These are phyloP conservation scores for Lithocarpus polystachyus DNA, from an alignment of 306 rosid species.

Conservation along the genomic window DNA sequence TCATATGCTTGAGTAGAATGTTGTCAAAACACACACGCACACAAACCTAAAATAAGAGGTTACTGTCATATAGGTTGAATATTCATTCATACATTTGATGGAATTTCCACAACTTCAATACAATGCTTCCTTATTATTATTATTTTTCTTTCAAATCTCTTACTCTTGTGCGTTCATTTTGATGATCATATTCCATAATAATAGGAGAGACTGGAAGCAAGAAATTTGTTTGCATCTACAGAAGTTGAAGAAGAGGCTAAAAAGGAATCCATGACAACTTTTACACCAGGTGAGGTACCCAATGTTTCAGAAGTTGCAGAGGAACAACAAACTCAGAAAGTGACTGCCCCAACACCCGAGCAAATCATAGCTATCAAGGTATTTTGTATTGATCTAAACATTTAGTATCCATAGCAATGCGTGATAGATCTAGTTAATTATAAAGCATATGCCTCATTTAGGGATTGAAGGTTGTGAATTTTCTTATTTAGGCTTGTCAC, in stretches of 20 bases:
- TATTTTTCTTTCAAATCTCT: not conserved
- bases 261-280: constrained; percentile 40
- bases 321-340: constrained; percentile 59
- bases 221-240: constrained; percentile 58
- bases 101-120: not conserved
- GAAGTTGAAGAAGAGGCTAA: constrained; percentile 73
- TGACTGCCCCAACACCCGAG: constrained; percentile 79
- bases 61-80: not conserved
- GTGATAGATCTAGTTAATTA: not conserved
- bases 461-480: not conserved
- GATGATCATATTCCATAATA: constrained; percentile 18
- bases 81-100: not conserved
- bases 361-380: constrained; percentile 96
- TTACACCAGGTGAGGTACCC: constrained; percentile 47
- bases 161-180: constrained; percentile 1
- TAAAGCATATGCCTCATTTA: not conserved
- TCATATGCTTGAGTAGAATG: not conserved
- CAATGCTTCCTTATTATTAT: not conserved
- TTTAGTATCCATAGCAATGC: not conserved
- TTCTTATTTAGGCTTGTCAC: not conserved
- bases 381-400: constrained; percentile 1
- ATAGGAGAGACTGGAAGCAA: constrained; percentile 90
- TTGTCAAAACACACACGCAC: not conserved
- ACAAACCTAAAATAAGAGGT: not conserved
- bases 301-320: constrained; percentile 49